Conservation (phyloP, 78 protist genomes). For the Isochrysis galbana region DNA sequence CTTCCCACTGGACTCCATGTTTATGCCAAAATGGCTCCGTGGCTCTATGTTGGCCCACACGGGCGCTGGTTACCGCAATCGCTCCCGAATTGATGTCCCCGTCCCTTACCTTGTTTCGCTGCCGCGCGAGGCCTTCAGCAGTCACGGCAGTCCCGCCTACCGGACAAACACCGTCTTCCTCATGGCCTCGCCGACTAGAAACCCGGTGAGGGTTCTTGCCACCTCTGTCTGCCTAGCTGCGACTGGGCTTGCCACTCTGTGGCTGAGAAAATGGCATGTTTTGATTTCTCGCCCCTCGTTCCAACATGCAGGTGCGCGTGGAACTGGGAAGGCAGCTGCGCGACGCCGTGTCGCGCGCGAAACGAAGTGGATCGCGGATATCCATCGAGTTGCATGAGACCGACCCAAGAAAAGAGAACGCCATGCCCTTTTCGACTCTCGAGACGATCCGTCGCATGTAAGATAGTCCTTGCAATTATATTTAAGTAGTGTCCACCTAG, state of each 20-base stretch:
- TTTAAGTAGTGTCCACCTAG: too few species aligned
- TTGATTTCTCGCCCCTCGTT: too few species aligned
- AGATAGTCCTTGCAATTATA: too few species aligned
- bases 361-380: background rate
- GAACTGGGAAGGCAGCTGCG: background rate
- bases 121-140: background rate
- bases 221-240: too few species aligned
- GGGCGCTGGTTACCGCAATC: background rate
- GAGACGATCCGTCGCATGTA: background rate
- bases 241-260: too few species aligned
- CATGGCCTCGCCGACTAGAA: background rate
- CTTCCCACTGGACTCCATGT: slow-evolving; percentile 17
- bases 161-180: background rate
- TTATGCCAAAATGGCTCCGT: background rate
- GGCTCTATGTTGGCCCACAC: background rate
- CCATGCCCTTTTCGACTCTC: background rate
- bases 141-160: background rate
- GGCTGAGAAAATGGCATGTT: too few species aligned
- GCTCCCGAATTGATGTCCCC: background rate
- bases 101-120: slow-evolving; percentile 7
- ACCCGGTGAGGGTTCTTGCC: too few species aligned
- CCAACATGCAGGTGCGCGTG: background rate
- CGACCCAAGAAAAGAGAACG: background rate
- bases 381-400: background rate
- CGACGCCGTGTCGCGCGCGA: background rate